Evolutionary conservation across 352 stramenopile species (phyloP).

Genomic region (Pythium brachiatum): DNA sequence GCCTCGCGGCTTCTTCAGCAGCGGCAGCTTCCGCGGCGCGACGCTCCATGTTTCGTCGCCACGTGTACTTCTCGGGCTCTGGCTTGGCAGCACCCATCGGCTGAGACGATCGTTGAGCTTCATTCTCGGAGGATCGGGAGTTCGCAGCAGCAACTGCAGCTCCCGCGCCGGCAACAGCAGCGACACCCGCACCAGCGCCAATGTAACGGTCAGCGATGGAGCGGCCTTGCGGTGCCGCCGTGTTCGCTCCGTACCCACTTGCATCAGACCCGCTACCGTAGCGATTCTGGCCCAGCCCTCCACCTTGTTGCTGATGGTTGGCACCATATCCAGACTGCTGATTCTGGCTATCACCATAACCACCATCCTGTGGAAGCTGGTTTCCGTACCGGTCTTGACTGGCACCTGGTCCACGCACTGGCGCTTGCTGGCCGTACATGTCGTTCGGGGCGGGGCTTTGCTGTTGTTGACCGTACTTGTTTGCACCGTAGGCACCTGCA

Average conservation of each 20-base stretch:
- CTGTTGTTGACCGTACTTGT: conserved; percentile 14
- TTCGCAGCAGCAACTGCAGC: conserved; percentile 7
- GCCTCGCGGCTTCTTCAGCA: conserved; percentile 9
- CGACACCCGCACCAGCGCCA: conserved; percentile 8
- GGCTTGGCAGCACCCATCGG: conserved; percentile 8
- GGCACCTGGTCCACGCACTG: background rate
- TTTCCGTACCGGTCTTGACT: conserved; percentile 6
- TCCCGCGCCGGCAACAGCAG: conserved; percentile 7
- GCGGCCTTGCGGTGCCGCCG: conserved; percentile 7
- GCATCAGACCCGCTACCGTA: conserved; percentile 11
- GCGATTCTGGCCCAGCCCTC: conserved; percentile 5
- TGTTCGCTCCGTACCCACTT: background rate
- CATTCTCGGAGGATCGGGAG: conserved; percentile 11
- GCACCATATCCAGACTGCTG: background rate
- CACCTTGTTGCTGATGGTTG: conserved; percentile 1
- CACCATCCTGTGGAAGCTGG: background rate
- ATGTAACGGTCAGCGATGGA: conserved; percentile 23
- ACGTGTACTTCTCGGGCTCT: conserved; percentile 20
- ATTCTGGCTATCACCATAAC: background rate
- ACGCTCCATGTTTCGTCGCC: conserved; percentile 27
- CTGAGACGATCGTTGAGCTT: background rate
- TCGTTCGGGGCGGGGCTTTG: background rate
- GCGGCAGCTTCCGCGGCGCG: conserved; percentile 17
- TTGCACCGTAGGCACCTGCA: conserved; percentile 16
- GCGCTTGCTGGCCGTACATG: conserved; percentile 16